Conservation (phyloP, 2,329 filamentous ascomycete species). For the Aureobasidium mangrovei region DNA sequence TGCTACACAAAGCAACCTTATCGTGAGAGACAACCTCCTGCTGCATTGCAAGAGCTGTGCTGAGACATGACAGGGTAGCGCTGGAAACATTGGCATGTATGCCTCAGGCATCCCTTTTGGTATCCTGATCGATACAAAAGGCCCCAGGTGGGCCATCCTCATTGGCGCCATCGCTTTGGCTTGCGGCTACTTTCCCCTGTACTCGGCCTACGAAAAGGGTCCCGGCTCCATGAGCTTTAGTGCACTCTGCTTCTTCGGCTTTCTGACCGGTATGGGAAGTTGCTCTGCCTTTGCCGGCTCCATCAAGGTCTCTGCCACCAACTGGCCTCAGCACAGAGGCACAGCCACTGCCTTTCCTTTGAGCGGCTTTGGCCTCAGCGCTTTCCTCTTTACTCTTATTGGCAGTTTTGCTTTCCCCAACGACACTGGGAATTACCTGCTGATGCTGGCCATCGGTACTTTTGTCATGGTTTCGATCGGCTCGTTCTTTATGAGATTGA, state of each 20-base stretch:
- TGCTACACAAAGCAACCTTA: conserved; percentile 86
- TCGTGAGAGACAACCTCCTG: conserved; percentile 46
- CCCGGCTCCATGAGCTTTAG: conserved; percentile 47
- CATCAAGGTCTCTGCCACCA: conserved; percentile 76
- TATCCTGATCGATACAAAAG: conserved; percentile 73
- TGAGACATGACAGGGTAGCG: conserved; percentile 41
- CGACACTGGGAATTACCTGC: conserved; percentile 70
- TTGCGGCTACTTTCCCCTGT: conserved; percentile 77
- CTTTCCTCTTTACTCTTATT: conserved; percentile 86
- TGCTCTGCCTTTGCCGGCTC: conserved; percentile 85
- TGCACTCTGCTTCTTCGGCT: conserved; percentile 71
- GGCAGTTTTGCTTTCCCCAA: conserved; percentile 72
- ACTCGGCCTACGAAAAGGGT: conserved; percentile 65
- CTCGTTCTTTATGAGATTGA: conserved; percentile 76
- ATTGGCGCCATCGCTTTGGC: conserved; percentile 65
- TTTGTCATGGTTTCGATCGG: conserved; percentile 64
- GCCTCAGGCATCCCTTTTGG: conserved; percentile 81
- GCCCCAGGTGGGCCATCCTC: conserved; percentile 69
- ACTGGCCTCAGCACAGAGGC: conserved; percentile 84
- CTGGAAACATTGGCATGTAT: conserved; percentile 91
- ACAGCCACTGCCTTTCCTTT: conserved; percentile 91
- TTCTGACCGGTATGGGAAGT: conserved; percentile 77
- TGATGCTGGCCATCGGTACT: conserved; percentile 73
- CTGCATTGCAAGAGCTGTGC: conserved; percentile 18
- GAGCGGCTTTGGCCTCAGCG: conserved; percentile 86